Conservation (phyloP, 768 basidiomycete genomes). For the Naganishia vaughanmartiniae region DNA sequence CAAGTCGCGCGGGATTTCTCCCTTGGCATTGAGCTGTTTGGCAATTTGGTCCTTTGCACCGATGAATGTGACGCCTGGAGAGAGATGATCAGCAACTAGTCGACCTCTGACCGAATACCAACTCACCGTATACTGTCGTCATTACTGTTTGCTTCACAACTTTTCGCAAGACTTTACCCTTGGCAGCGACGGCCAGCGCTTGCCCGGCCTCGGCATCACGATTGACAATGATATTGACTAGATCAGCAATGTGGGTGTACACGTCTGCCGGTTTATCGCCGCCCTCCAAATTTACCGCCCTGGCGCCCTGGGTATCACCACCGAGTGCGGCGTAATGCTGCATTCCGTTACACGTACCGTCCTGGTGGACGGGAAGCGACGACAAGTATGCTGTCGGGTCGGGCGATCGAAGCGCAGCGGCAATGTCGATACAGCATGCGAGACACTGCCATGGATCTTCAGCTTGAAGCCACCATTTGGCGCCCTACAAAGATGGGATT, state of each 20-base stretch:
- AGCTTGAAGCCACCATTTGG: constrained; percentile 78
- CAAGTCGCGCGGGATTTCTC: constrained; percentile 69
- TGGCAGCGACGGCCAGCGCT: constrained; percentile 61
- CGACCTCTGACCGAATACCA: constrained; percentile 31
- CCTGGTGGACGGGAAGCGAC: constrained; percentile 88
- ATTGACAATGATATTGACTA: constrained; percentile 69
- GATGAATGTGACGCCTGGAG: constrained; percentile 71
- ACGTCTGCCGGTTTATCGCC: constrained; percentile 89
- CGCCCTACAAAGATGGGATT: constrained; percentile 9
- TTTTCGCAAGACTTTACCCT: constrained; percentile 81
- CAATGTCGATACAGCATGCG: constrained; percentile 86
- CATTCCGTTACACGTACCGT: constrained; percentile 96
- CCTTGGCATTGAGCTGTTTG: constrained; percentile 73
- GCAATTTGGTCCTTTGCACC: constrained; percentile 95
- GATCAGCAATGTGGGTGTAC: constrained; percentile 82
- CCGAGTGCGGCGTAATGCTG: constrained; percentile 99
- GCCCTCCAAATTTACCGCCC: constrained; percentile 83
- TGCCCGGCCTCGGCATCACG: constrained; percentile 48
- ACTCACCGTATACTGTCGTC: constrained; percentile 89
- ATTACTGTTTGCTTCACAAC: constrained; percentile 99
- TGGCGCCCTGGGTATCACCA: constrained; percentile 81
- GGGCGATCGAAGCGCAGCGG: constrained; percentile 69
- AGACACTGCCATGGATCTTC: constrained; percentile 99
- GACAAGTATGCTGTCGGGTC: constrained; percentile 63
- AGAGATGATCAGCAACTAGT: neutral